phyloP scores from a whole-genome alignment of 2,329 filamentous ascomycete genomes.

The Aspergillus awamori region DNA sequence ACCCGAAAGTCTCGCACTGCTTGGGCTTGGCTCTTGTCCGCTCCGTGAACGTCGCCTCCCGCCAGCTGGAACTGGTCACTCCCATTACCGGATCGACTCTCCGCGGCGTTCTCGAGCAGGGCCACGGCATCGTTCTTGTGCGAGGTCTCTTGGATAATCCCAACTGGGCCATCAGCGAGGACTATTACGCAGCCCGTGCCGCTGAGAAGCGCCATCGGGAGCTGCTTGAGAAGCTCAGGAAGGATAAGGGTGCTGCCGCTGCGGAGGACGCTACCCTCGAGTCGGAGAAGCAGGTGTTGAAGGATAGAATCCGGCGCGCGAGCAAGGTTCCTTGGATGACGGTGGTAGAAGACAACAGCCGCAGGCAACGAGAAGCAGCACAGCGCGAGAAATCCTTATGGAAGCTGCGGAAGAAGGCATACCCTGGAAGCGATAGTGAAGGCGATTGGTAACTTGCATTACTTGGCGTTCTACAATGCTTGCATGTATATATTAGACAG shows the following conservation, averaged over 20 bases:
- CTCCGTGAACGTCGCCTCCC: conserved; percentile 41
- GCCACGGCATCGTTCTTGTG: conserved; percentile 51
- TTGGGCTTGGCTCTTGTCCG: conserved; percentile 55
- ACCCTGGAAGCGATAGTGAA: conserved; percentile 43
- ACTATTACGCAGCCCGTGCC: conserved; percentile 44
- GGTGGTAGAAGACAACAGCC: conserved; percentile 39
- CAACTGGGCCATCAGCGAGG: conserved; percentile 50
- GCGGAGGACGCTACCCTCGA: conserved; percentile 1
- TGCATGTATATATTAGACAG: conserved; percentile 2
- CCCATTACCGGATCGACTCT: conserved; percentile 45
- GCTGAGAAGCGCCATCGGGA: conserved; percentile 38
- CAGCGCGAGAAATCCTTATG: conserved; percentile 38
- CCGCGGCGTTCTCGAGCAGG: conserved; percentile 35
- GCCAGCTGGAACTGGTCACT: conserved; percentile 52
- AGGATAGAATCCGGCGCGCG: conserved; percentile 39
- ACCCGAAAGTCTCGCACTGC: conserved; percentile 52
- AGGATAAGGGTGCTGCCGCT: conserved; percentile 11
- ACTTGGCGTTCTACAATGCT: neutral
- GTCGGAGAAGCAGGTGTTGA: conserved; percentile 20
- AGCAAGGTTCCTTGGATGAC: conserved; percentile 47
- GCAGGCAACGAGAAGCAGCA: conserved; percentile 30
- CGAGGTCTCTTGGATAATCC: conserved; percentile 50
- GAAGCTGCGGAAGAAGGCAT: conserved; percentile 45
- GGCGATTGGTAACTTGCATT: conserved; percentile 31
- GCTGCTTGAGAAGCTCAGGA: conserved; percentile 26